Conservation (phyloP, 75 land plant species). For the Sequoiadendron giganteum region DNA sequence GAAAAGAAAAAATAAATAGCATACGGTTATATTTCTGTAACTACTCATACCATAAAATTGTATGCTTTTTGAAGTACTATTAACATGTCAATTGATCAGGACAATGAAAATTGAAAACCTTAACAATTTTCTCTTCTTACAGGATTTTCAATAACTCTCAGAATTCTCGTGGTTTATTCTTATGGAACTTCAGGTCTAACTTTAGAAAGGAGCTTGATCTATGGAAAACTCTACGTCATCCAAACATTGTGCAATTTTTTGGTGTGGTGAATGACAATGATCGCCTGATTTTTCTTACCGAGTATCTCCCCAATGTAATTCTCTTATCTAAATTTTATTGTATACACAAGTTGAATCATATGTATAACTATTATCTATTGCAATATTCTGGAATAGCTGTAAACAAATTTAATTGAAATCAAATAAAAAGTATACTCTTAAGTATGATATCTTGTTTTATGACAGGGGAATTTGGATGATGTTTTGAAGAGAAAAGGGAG, state of each 20-base stretch:
- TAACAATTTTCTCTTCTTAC: not conserved
- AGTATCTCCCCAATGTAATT: conserved; percentile 53
- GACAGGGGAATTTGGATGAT: conserved; percentile 48
- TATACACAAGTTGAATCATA: not conserved
- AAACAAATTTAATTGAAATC: not conserved
- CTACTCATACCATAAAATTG: not conserved
- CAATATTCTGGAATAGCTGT: not conserved
- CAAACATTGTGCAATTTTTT: conserved; percentile 64
- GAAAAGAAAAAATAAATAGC: not conserved
- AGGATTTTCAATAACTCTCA: not conserved
- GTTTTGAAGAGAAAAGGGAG: conserved; percentile 42
- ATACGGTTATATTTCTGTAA: not conserved
- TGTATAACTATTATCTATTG: not conserved
- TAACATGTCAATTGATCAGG: not conserved
- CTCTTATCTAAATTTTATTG: not conserved
- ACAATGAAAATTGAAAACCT: not conserved
- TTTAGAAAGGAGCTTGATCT: conserved; percentile 48
- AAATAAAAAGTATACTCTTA: not conserved
- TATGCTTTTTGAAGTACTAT: not conserved
- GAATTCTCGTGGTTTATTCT: conserved; percentile 14
- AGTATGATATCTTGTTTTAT: not conserved
- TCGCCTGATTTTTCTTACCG: conserved; percentile 52
- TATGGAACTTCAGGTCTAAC: conserved; percentile 22
- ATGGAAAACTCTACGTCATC: conserved; percentile 52
- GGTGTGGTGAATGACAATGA: conserved; percentile 44